Conservation (phyloP, 768 basidiomycete species). For the Dendrothele bispora region DNA sequence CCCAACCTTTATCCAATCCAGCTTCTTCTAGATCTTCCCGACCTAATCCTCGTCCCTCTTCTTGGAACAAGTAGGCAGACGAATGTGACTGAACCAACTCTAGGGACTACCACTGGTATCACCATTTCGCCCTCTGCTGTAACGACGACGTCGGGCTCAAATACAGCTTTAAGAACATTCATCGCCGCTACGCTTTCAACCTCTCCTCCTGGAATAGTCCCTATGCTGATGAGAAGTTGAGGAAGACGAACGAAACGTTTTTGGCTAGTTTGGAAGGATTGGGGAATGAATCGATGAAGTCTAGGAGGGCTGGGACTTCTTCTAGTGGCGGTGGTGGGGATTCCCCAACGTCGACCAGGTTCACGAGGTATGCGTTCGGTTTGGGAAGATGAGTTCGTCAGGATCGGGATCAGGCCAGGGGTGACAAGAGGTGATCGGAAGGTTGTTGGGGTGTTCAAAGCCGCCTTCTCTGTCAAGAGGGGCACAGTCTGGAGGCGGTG, state of each 20-base stretch:
- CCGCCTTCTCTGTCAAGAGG: too few relatives aligned
- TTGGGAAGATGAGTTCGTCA: too few relatives aligned
- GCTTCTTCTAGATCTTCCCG: too few relatives aligned
- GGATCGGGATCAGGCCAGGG: neutral
- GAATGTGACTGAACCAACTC: neutral
- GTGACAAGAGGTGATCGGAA: neutral
- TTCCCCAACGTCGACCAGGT: too few relatives aligned
- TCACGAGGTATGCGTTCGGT: too few relatives aligned
- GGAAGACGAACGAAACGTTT: constrained; percentile 47
- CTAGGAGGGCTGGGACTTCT: too few relatives aligned
- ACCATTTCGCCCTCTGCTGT: constrained; percentile 1
- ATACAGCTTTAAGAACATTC: constrained; percentile 6
- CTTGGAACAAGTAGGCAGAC: constrained; percentile 3
- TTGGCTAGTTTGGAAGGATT: constrained; percentile 43
- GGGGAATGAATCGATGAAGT: constrained; percentile 26
- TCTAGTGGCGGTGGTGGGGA: too few relatives aligned
- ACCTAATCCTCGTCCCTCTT: too few relatives aligned
- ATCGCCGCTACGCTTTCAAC: constrained; percentile 5
- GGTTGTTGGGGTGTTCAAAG: neutral
- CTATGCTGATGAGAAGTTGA: constrained; percentile 31
- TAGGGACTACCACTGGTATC: neutral
- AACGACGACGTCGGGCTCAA: constrained; percentile 10
- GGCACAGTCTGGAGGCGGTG: too few relatives aligned
- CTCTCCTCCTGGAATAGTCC: constrained; percentile 15
- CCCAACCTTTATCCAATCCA: too few relatives aligned